A percentile compares a stretch with the other conserved stretches of the same genome.
Conservation (phyloP, 2,329 filamentous ascomycete genomes). For the Coleophoma eucalyptorum region DNA sequence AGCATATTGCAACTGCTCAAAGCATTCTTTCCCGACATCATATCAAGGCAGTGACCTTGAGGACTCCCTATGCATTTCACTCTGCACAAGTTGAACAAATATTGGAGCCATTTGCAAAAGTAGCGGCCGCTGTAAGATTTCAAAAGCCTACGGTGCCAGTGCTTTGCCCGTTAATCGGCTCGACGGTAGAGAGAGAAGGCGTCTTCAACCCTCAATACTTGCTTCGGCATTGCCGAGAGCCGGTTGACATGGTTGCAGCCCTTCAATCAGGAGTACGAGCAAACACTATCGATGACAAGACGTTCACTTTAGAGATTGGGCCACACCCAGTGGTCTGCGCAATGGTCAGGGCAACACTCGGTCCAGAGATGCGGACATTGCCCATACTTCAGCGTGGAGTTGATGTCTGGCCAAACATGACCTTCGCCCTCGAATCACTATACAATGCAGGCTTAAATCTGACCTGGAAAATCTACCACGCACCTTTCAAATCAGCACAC, state of each 20-base stretch:
- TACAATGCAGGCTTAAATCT: constrained; percentile 46
- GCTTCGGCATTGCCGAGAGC: constrained; percentile 57
- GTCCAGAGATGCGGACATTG: constrained; percentile 26
- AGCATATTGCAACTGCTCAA: constrained; percentile 48
- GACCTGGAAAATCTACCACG: constrained; percentile 55
- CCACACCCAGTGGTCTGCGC: constrained; percentile 64
- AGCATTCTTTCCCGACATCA: not conserved
- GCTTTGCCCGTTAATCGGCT: constrained; percentile 61
- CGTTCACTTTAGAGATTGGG: constrained; percentile 67
- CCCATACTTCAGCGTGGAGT: constrained; percentile 49
- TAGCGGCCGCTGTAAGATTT: constrained; percentile 49
- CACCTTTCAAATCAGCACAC: constrained; percentile 47
- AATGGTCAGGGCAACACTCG: constrained; percentile 62
- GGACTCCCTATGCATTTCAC: constrained; percentile 63
- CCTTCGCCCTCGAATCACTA: constrained; percentile 40
- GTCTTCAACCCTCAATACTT: constrained; percentile 59
- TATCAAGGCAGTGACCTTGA: constrained; percentile 46
- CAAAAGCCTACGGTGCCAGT: constrained; percentile 52
- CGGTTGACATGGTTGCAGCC: constrained; percentile 64
- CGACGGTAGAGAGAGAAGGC: constrained; percentile 52
- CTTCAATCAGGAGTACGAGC: constrained; percentile 53
- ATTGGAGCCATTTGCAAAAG: constrained; percentile 50
- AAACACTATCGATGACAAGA: constrained; percentile 58
- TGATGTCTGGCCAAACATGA: constrained; percentile 50
- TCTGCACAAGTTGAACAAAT: constrained; percentile 60